Conservation (phyloP, 352 stramenopile genomes). For the Phytophthora citrophthora region DNA sequence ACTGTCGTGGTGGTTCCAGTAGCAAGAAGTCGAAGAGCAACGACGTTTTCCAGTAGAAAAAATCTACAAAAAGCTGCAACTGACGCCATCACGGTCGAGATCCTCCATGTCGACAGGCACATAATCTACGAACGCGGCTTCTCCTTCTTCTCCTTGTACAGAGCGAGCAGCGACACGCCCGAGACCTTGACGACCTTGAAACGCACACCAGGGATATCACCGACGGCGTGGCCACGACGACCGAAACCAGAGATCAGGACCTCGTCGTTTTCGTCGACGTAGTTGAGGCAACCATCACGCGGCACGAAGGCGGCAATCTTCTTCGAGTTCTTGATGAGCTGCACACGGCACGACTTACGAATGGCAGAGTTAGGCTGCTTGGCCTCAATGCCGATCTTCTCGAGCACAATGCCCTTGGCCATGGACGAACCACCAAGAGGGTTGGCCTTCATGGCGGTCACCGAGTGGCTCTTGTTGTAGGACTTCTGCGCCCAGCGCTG, state of each 20-base stretch:
- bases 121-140: slow-evolving; percentile 98
- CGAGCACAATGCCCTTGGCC: slow-evolving; percentile 99
- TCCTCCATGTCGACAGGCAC: slow-evolving; percentile 17
- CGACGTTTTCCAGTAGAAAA: neutral
- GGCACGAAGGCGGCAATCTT: slow-evolving; percentile 99
- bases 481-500: slow-evolving; percentile 98
- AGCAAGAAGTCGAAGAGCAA: neutral
- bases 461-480: slow-evolving; percentile 99
- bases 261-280: slow-evolving; percentile 99
- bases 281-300: slow-evolving; percentile 99
- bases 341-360: slow-evolving; percentile 99
- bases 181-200: slow-evolving; percentile 99
- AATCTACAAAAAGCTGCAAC: neutral
- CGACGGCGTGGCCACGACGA: slow-evolving; percentile 98
- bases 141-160: slow-evolving; percentile 99
- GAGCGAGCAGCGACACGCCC: slow-evolving; percentile 97
- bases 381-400: slow-evolving; percentile 99
- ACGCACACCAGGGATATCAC: slow-evolving; percentile 99
- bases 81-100: slow-evolving; percentile 11
- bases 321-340: slow-evolving; percentile 99
- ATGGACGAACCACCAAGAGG: slow-evolving; percentile 99
- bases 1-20: slow-evolving; percentile 15
- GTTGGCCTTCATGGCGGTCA: slow-evolving; percentile 99
- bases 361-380: slow-evolving; percentile 99
- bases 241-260: slow-evolving; percentile 99